These are phyloP conservation scores for Aspergillus pseudoglaucus DNA, from an alignment of 2,329 filamentous ascomycete genomes.

Conservation along the genomic window DNA sequence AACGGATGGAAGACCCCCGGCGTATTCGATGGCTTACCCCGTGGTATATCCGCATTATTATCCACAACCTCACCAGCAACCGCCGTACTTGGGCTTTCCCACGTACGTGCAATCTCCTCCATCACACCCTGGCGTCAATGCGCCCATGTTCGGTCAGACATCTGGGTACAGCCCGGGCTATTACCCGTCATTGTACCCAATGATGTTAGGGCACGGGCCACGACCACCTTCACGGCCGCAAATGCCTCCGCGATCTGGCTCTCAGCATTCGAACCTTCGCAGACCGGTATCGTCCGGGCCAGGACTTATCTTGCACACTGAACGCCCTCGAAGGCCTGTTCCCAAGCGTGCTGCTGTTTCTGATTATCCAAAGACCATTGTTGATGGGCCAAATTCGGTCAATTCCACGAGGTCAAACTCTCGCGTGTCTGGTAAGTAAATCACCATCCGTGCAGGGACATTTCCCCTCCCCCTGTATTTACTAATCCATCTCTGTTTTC, in stretches of 20 bases:
- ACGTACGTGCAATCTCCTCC: constrained; percentile 12
- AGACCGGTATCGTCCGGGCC: not conserved
- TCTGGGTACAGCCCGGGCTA: constrained; percentile 19
- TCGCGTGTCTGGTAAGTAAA: not conserved
- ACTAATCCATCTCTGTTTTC: too few species aligned
- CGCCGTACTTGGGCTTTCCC: constrained; percentile 13
- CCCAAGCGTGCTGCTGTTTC: constrained; percentile 14
- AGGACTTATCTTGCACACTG: constrained; percentile 6
- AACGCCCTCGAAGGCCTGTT: constrained; percentile 1
- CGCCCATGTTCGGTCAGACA: constrained; percentile 10
- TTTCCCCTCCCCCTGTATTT: too few species aligned
- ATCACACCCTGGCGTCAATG: constrained; percentile 11
- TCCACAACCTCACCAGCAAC: constrained; percentile 18
- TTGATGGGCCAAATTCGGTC: too few species aligned
- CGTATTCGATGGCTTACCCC: constrained; percentile 18
- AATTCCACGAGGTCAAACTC: too few species aligned
- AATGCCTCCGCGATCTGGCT: not conserved
- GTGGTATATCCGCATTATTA: constrained; percentile 23
- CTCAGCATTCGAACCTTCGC: constrained; percentile 4
- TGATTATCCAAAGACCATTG: constrained; percentile 31
- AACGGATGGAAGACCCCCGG: constrained; percentile 11
- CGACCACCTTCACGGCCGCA: not conserved
- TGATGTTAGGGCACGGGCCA: constrained; percentile 13
- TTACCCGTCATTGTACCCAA: constrained; percentile 20
- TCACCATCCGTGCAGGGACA: not conserved